Percentiles rank a stretch among this genome's conserved stretches.
Conservation (phyloP, 805 yeast species). For the Kodamaea leandrae region DNA sequence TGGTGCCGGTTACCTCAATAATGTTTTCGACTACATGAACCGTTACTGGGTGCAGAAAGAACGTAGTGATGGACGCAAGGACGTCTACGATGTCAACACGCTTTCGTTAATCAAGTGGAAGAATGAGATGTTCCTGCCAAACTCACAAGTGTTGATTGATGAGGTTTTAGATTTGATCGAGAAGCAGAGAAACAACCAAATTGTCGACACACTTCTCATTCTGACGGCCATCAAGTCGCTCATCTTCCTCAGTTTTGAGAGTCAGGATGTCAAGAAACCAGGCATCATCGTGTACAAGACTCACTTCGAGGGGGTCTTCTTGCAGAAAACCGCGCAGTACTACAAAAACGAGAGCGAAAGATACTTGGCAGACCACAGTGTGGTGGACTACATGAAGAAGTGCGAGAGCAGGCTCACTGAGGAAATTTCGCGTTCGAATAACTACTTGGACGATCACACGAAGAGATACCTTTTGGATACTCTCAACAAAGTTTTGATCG, state of each 20-base stretch:
- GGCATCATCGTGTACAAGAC: constrained; percentile 79
- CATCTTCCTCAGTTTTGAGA: constrained; percentile 87
- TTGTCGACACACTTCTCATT: constrained; percentile 63
- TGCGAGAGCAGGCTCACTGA: constrained; percentile 81
- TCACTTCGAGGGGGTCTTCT: constrained; percentile 73
- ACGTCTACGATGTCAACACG: constrained; percentile 88
- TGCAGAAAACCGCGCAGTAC: constrained; percentile 65
- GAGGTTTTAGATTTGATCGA: constrained; percentile 78
- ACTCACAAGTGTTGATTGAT: constrained; percentile 55
- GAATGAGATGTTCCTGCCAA: constrained; percentile 68
- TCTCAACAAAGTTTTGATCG: constrained; percentile 72
- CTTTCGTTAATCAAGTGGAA: constrained; percentile 88
- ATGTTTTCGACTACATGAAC: constrained; percentile 92
- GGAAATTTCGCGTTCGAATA: constrained; percentile 74
- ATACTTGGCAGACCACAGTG: constrained; percentile 70
- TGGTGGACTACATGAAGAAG: constrained; percentile 85
- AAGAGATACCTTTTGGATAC: constrained; percentile 72
- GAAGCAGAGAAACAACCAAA: constrained; percentile 74
- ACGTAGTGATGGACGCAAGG: constrained; percentile 87
- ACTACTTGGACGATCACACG: constrained; percentile 83
- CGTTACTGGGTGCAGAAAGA: constrained; percentile 98
- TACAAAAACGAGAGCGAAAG: constrained; percentile 65
- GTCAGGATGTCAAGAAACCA: constrained; percentile 81
- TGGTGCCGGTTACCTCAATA: constrained; percentile 89
- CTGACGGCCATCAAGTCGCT: constrained; percentile 79